Evolutionary conservation across 129 eudicot species (phyloP).

Genomic region (Logfia minima): DNA sequence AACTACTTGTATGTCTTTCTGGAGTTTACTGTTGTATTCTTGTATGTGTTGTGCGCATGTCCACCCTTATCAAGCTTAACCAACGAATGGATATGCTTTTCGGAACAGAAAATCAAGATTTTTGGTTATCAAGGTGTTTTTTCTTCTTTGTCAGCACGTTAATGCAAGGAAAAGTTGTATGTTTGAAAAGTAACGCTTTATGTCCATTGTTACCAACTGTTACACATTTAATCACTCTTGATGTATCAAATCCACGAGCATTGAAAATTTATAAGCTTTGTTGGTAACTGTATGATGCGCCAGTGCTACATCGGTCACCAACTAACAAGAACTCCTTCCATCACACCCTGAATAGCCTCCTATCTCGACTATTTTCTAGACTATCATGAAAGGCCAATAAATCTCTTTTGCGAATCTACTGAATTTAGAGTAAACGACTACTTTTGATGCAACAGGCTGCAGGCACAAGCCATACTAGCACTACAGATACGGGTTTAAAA

Average conservation of each 20-base stretch:
- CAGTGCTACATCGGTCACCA: neutral
- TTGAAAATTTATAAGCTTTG: too few species aligned
- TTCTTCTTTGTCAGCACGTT: too few species aligned
- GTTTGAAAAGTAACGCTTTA: neutral
- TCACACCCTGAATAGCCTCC: neutral
- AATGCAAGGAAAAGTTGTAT: too few species aligned
- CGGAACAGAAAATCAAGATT: neutral
- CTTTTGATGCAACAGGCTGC: neutral
- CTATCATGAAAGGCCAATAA: neutral
- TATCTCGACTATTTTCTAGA: neutral
- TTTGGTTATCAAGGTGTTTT: neutral
- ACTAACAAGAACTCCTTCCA: neutral
- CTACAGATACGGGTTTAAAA: neutral
- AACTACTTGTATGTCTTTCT: neutral
- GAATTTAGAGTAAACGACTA: neutral
- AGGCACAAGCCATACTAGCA: slow-evolving; percentile 20
- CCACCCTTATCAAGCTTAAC: neutral
- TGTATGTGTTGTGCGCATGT: neutral
- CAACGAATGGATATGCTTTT: neutral
- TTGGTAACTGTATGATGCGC: neutral
- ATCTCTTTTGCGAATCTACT: neutral
- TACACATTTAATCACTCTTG: neutral
- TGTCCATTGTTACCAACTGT: neutral
- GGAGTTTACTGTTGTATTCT: neutral
- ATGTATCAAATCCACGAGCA: neutral